phyloP scores from a whole-genome alignment of 257 asterid genomes.

The Handroanthus guayacan region DNA sequence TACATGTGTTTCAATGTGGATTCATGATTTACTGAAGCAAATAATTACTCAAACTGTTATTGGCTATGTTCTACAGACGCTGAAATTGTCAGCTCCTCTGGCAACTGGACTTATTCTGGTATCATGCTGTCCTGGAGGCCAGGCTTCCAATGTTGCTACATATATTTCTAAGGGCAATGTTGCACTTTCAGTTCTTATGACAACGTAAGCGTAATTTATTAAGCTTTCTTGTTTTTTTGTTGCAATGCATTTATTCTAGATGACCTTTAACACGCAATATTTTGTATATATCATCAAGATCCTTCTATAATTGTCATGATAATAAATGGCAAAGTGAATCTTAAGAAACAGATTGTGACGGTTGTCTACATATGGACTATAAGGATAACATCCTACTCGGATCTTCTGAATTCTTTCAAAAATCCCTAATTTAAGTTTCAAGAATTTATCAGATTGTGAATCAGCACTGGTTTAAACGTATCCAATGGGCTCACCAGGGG shows the following conservation, averaged over 20 bases:
- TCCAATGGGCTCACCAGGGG: too few species aligned
- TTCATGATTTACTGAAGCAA: constrained; percentile 33
- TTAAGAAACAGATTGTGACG: not conserved
- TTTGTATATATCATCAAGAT: not conserved
- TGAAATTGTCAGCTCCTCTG: constrained; percentile 93
- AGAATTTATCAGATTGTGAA: constrained; percentile 13
- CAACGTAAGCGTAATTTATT: constrained; percentile 70
- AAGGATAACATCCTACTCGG: not conserved
- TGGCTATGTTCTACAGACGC: constrained; percentile 54
- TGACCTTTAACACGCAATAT: constrained; percentile 6
- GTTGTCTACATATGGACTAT: not conserved
- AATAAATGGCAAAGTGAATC: constrained; percentile 8
- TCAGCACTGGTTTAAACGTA: not conserved
- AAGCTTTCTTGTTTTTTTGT: constrained; percentile 1
- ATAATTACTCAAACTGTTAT: constrained; percentile 30
- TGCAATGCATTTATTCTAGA: constrained; percentile 17
- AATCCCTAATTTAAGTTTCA: not conserved
- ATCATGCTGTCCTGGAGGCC: constrained; percentile 99
- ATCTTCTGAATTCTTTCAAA: constrained; percentile 1
- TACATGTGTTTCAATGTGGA: constrained; percentile 12
- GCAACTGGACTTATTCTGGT: constrained; percentile 99
- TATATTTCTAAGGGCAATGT: constrained; percentile 96
- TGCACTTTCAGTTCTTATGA: constrained; percentile 99
- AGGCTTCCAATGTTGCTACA: constrained; percentile 97
- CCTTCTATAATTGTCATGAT: not conserved